Evolutionary conservation across 768 basidiomycete species (phyloP).

Genomic region (Boletus coccyginus): DNA sequence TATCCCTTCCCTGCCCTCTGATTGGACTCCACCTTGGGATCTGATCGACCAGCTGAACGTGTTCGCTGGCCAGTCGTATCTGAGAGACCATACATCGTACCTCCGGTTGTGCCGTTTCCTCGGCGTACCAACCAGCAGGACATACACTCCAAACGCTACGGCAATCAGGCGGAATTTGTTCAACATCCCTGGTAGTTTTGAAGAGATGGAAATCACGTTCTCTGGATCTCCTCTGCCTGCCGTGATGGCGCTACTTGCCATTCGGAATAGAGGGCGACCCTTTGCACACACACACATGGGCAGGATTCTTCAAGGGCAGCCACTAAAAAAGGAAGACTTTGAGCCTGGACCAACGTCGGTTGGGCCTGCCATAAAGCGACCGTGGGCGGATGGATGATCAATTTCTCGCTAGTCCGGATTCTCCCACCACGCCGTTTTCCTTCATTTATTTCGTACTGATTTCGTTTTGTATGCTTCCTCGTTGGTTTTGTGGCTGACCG

Average conservation of each 20-base stretch:
- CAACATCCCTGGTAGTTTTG: not conserved
- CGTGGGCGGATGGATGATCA: too few relatives aligned
- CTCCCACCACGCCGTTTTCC: too few relatives aligned
- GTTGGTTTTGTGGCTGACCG: too few relatives aligned
- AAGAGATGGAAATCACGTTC: not conserved
- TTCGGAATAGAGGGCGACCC: not conserved
- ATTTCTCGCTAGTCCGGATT: too few relatives aligned
- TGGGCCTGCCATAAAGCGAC: too few relatives aligned
- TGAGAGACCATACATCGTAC: conserved; percentile 23
- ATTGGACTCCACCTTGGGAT: not conserved
- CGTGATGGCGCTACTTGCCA: not conserved
- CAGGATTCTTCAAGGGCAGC: too few relatives aligned
- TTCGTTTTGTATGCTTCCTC: too few relatives aligned
- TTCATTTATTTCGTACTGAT: too few relatives aligned
- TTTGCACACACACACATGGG: not conserved
- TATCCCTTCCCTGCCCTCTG: conserved; percentile 2
- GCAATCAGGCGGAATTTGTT: not conserved
- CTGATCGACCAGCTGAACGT: too few relatives aligned
- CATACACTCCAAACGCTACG: not conserved
- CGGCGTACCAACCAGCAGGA: conserved; percentile 6
- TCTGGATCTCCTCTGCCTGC: not conserved
- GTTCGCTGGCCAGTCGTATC: too few relatives aligned
- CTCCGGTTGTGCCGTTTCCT: conserved; percentile 21
- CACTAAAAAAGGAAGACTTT: too few relatives aligned
- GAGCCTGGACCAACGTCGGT: too few relatives aligned